These are phyloP conservation scores for Xylaria grammica DNA, from an alignment of 495 filamentous ascomycete species.

Conservation along the genomic window DNA sequence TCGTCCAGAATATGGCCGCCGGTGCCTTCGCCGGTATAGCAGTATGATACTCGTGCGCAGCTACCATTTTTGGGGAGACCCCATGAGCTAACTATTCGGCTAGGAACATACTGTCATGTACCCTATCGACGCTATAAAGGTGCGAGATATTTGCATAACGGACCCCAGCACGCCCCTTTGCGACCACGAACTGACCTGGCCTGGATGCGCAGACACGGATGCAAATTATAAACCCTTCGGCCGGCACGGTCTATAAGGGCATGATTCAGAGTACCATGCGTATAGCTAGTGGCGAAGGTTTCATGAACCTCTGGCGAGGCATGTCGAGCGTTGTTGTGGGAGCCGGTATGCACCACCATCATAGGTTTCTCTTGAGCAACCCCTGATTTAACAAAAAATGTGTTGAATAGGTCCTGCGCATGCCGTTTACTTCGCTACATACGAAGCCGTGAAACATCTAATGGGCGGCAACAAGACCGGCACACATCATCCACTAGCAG, in stretches of 20 bases:
- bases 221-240: conserved; percentile 90
- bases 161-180: conserved; percentile 6
- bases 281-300: conserved; percentile 87
- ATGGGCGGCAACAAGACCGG: conserved; percentile 90
- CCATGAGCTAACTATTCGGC: conserved; percentile 30
- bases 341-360: conserved; percentile 68
- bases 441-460: conserved; percentile 93
- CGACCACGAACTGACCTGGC: conserved; percentile 23
- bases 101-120: conserved; percentile 97
- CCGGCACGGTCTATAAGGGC: conserved; percentile 85
- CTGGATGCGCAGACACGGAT: conserved; percentile 77
- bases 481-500: conserved; percentile 91
- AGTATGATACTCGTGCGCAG: conserved; percentile 53
- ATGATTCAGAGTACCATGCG: conserved; percentile 90
- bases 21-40: conserved; percentile 97
- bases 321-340: conserved; percentile 95
- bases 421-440: conserved; percentile 97
- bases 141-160: conserved; percentile 49
- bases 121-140: conserved; percentile 96
- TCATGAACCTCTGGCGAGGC: conserved; percentile 92
- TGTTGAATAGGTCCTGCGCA: conserved; percentile 80
- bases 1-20: conserved; percentile 81
- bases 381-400: conserved; percentile 14
- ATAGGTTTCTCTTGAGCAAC: neutral
- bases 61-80: conserved; percentile 9